Evolutionary conservation across 345 rosid species (phyloP), one percentile per base, ranked within the genome.

Genomic region (Dipteronia sinensis): DNA sequence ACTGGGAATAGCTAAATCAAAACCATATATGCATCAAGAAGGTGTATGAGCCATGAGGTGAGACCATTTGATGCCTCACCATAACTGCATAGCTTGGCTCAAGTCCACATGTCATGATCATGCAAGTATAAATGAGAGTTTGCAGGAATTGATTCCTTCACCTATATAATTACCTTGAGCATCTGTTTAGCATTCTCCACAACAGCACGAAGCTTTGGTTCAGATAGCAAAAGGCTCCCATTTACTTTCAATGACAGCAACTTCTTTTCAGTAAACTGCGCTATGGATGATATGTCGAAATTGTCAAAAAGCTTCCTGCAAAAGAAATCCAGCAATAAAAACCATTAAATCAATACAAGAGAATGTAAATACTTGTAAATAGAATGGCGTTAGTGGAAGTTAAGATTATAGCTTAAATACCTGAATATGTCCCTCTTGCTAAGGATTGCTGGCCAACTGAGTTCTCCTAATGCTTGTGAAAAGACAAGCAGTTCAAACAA

Each of bases 401-500:
- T 42, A 6, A 69, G 74, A 66, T 63, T 20, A 69, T 44, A 75
- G 67, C 22, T 62, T 72, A 49, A 62, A 62, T 78, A 90, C 99
- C 98, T 89, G 83, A 93, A 92, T 76, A 83, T 63, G 1, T 88
- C 87, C 84, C 94, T 87, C 88, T 83, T 86, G 42, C 69, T 85
- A 55, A 95, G 90, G 56, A 95, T 90, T n/a, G 89, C 82, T 47
- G 90, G 94, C 97, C 99, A 95, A 83, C 92, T 91, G 75, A 91
- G 85, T 84, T 95, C 99, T 65, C 97, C 97, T 73, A 93, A 82
- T n/a, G 99, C 97, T 83, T 90, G 97, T n/a, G 98, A 93, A 85
- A 87, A 92, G 11, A 93, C 97, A 58, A 92, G 96, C 3, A 92
- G 84, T 85, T 93, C 99, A 72, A 95, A 90, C 78, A 95, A 86